Base-by-base conservation (phyloP, 108 stramenopile species). In the Aureococcus anophagefferens region DNA sequence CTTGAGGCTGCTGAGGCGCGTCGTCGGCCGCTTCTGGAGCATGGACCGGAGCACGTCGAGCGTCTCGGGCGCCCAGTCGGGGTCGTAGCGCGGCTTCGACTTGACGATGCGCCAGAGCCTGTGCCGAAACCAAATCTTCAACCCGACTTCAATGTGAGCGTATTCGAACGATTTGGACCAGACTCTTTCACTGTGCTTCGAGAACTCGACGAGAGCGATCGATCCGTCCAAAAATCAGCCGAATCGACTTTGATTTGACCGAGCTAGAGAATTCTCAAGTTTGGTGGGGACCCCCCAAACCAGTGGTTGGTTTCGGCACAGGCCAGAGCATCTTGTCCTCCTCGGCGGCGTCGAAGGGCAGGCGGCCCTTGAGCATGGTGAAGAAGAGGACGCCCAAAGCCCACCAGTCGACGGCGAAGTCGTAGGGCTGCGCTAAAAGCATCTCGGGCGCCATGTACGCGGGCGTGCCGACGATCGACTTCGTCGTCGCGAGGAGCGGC, bases 371-470 rank as follows among this genome's bases (percentile, higher is more conserved):
- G 64, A 64, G 64, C 64, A 64, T 64, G 14, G 30, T 31, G 64
- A 31, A 64, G 64, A 64, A 25, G 64, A 64, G 32, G 64, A 64
- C 64, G 32, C 64, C 64, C 15, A 64, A 4, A 28, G 18, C 33
- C 64, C 64, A 64, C 64, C 64, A 64, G 64, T 64, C 64, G 32
- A 64, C 64, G 30, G 30, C 29, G 64, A 64, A 64, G 64, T 13
- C 13, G 64, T 64, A 33, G 64, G 32, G 32, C 32, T 59, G 51
- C 7, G 51, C 14, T 1, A 40, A 31, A 46, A 84, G 81, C 13
- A 86, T 66, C 77, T 86, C 85, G 13, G 85, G 85, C 30, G 82
- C 72, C 85, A 86, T 86, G 78, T 83, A 86, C 0, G 85, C 83
- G 14, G 85, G 85, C 18, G 85, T 86, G 13, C 85, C 85, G 13